Evolutionary conservation across 2,329 filamentous ascomycete genomes (phyloP).

Genomic region (Chaetomiaceae sp.): DNA sequence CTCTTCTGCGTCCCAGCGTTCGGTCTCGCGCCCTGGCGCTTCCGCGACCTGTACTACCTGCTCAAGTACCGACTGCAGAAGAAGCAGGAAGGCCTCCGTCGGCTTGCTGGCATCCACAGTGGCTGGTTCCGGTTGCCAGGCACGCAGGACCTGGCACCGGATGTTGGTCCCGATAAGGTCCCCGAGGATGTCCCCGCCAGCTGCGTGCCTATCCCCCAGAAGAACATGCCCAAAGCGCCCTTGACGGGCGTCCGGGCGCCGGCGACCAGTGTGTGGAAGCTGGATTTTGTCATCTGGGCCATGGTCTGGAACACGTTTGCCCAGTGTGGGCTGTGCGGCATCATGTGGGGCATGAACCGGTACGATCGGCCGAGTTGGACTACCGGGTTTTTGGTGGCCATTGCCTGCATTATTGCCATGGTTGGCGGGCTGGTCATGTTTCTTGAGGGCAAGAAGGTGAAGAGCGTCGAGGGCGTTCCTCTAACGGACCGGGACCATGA

Average conservation of each 20-base stretch:
- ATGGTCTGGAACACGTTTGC: conserved; percentile 76
- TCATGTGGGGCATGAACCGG: conserved; percentile 79
- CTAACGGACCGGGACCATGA: conserved; percentile 52
- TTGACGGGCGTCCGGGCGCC: conserved; percentile 67
- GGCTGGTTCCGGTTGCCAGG: conserved; percentile 71
- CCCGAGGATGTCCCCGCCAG: conserved; percentile 36
- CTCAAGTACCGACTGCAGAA: conserved; percentile 56
- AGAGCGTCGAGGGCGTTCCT: conserved; percentile 65
- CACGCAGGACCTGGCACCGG: conserved; percentile 52
- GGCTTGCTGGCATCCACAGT: conserved; percentile 68
- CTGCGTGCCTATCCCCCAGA: conserved; percentile 58
- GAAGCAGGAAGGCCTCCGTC: conserved; percentile 54
- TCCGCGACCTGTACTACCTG: conserved; percentile 72
- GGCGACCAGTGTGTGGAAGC: conserved; percentile 65
- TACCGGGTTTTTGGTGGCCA: conserved; percentile 71
- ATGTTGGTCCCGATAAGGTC: conserved; percentile 50
- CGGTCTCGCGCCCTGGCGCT: conserved; percentile 78
- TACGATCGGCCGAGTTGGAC: conserved; percentile 72
- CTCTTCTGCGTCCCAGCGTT: conserved; percentile 87
- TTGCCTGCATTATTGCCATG: conserved; percentile 66
- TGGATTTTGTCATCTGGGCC: conserved; percentile 74
- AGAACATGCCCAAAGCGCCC: conserved; percentile 60
- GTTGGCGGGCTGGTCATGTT: conserved; percentile 66
- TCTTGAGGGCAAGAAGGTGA: conserved; percentile 65
- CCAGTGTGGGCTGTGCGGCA: conserved; percentile 65